phyloP scores from a whole-genome alignment of 2,329 filamentous ascomycete species.

The Diaporthe sp. region DNA sequence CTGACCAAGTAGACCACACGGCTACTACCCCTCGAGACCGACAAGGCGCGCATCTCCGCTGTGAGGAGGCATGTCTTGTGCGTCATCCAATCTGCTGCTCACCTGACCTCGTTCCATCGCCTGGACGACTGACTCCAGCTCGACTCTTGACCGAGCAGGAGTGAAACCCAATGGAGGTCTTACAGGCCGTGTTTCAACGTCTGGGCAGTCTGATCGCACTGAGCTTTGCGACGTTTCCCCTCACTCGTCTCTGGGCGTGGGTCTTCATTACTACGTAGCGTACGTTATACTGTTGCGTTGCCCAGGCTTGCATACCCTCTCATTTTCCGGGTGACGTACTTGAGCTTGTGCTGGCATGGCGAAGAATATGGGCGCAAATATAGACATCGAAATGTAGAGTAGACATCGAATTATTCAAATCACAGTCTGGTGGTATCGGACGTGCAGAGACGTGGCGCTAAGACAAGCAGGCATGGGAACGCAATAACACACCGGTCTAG shows the following conservation, averaged over 20 bases:
- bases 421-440: background rate
- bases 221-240: background rate
- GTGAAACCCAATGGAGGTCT: background rate
- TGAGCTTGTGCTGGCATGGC: background rate
- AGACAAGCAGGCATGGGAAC: background rate
- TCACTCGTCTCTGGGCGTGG: background rate
- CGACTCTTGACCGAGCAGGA: background rate
- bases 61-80: slow-evolving; percentile 6
- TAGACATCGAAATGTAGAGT: too few species aligned
- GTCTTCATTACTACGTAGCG: background rate
- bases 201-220: slow-evolving; percentile 19
- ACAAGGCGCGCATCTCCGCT: background rate
- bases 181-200: background rate
- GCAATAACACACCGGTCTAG: background rate
- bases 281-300: too few species aligned
- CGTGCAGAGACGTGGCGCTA: background rate
- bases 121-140: background rate
- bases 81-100: slow-evolving; percentile 32
- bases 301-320: background rate
- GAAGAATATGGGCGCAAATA: background rate
- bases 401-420: background rate
- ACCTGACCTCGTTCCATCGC: slow-evolving; percentile 13
- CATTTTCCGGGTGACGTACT: too few species aligned
- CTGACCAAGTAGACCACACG: background rate
- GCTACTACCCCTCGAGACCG: slow-evolving; percentile 7